phyloP scores from a whole-genome alignment of 2,329 filamentous ascomycete genomes.

The Diaporthe sp. region DNA sequence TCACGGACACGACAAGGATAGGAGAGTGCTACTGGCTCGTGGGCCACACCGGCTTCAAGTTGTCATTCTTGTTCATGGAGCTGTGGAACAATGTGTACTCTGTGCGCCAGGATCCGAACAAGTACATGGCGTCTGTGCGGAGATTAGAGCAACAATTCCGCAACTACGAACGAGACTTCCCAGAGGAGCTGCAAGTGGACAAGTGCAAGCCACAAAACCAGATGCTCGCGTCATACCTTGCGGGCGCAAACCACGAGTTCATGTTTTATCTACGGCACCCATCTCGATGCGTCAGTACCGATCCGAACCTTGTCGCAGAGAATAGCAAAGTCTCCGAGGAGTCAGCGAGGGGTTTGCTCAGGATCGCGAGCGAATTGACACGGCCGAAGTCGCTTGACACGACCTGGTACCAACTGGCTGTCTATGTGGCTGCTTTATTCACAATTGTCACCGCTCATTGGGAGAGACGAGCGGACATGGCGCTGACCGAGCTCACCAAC shows the following conservation, averaged over 20 bases:
- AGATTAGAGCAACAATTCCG: slow-evolving; percentile 74
- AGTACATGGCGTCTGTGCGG: slow-evolving; percentile 72
- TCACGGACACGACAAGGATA: too few relatives aligned
- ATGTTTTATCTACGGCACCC: slow-evolving; percentile 70
- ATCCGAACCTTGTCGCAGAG: slow-evolving; percentile 66
- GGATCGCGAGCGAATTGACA: slow-evolving; percentile 67
- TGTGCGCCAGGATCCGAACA: slow-evolving; percentile 69
- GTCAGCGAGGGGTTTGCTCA: slow-evolving; percentile 72
- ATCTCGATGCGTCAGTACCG: slow-evolving; percentile 65
- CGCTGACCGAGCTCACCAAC: too few relatives aligned
- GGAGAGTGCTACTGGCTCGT: too few relatives aligned
- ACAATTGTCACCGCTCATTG: too few relatives aligned
- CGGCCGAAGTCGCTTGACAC: slow-evolving; percentile 77
- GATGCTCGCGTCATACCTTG: slow-evolving; percentile 65
- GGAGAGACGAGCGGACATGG: too few relatives aligned
- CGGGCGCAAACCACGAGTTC: slow-evolving; percentile 66
- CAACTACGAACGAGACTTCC: slow-evolving; percentile 72
- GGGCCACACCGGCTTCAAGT: too few relatives aligned
- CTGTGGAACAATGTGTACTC: too few relatives aligned
- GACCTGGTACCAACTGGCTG: too few relatives aligned
- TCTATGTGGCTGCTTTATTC: too few relatives aligned
- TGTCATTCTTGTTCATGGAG: too few relatives aligned
- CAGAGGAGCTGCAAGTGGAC: slow-evolving; percentile 68
- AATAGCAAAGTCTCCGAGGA: slow-evolving; percentile 75
- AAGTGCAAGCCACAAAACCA: too few relatives aligned